These are phyloP conservation scores for Cyclotella cryptica DNA, from an alignment of 108 stramenopile genomes.

Conservation along the genomic window DNA sequence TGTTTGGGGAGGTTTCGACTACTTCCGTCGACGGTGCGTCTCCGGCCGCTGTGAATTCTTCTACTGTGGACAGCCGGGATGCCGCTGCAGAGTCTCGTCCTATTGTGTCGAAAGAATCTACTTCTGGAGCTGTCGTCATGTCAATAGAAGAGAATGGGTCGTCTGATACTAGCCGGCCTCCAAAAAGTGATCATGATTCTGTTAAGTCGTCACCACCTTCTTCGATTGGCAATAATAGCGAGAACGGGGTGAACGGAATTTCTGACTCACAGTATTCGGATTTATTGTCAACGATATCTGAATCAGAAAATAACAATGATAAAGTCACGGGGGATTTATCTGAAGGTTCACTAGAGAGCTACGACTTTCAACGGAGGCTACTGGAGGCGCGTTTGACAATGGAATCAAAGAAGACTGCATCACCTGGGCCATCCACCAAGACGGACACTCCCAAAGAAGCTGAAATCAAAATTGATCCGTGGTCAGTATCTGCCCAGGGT, in stretches of 20 bases:
- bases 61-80: too few relatives aligned
- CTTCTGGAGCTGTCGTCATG: not conserved
- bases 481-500: not conserved
- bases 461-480: not conserved
- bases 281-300: not conserved
- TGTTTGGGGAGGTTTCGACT: not conserved
- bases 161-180: not conserved
- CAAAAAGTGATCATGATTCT: not conserved
- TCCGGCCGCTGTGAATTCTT: too few relatives aligned
- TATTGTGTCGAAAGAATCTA: too few relatives aligned
- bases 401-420: not conserved
- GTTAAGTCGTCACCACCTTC: not conserved
- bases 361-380: constrained; percentile 6
- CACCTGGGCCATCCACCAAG: too few relatives aligned
- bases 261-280: not conserved
- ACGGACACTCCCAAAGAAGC: not conserved
- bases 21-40: too few relatives aligned
- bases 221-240: not conserved
- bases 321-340: not conserved
- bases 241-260: not conserved
- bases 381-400: constrained; percentile 8
- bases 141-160: not conserved
- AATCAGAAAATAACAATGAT: not conserved
- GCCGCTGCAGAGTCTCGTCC: too few relatives aligned
- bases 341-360: not conserved